A percentile compares a stretch with the other conserved stretches of the same genome.
These are phyloP conservation scores for Alternaria alternata DNA, from an alignment of 2,329 filamentous ascomycete species.

Conservation along the genomic window DNA sequence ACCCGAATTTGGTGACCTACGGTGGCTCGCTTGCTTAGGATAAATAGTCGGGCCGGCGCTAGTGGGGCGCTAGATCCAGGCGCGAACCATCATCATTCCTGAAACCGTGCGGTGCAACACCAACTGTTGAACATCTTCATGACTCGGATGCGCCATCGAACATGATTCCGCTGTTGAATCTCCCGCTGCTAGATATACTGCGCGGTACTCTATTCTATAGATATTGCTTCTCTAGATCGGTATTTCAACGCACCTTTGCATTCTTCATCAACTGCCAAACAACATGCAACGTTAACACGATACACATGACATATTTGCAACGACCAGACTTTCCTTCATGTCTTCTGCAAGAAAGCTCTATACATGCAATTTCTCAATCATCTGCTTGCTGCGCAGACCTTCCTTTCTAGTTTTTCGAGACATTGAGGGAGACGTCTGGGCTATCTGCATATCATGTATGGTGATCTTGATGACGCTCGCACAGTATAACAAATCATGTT, in stretches of 20 bases:
- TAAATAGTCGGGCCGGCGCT: conserved; percentile 29
- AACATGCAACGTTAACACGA: background rate
- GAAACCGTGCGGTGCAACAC: background rate
- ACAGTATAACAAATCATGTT: background rate
- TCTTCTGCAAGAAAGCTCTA: background rate
- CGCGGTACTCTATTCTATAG: no score
- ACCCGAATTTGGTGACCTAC: conserved; percentile 15
- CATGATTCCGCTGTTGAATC: background rate
- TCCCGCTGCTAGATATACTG: background rate
- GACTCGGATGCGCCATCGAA: background rate
- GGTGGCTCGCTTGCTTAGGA: conserved; percentile 39
- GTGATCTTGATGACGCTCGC: background rate
- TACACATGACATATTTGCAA: background rate
- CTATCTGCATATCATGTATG: background rate
- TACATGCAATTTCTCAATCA: background rate
- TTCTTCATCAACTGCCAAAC: background rate
- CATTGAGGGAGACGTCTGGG: background rate
- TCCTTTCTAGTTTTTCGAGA: background rate
- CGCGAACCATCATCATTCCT: background rate
- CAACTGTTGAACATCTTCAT: background rate
- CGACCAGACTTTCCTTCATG: background rate
- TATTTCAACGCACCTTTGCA: background rate
- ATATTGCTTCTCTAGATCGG: background rate
- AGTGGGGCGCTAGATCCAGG: conserved; percentile 2
- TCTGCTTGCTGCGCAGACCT: background rate